phyloP scores from a whole-genome alignment of 257 asterid species.

The Solanum lycopersicoides region DNA sequence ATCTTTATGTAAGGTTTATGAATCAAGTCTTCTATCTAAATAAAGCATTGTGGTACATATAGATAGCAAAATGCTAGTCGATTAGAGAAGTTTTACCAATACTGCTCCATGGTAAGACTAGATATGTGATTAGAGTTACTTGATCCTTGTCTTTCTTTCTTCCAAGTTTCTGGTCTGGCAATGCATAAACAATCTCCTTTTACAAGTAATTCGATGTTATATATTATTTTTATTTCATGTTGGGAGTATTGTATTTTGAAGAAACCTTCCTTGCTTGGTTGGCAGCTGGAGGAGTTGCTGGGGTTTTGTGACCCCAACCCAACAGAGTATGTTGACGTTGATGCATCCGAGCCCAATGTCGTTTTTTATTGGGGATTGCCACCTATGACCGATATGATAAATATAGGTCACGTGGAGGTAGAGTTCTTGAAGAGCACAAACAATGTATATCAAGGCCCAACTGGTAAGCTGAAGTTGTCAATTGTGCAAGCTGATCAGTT shows the following conservation, averaged over 20 bases:
- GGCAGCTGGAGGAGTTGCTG: conserved; percentile 43
- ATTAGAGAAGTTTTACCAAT: background rate
- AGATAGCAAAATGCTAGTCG: background rate
- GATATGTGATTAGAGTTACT: background rate
- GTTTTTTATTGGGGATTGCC: conserved; percentile 48
- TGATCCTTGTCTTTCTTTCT: background rate
- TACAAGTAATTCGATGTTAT: background rate
- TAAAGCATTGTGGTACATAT: background rate
- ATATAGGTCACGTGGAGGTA: conserved; percentile 9
- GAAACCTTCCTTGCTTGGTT: background rate
- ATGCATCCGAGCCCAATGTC: conserved; percentile 18
- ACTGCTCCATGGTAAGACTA: background rate
- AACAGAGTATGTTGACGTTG: conserved; percentile 23
- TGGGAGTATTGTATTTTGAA: background rate
- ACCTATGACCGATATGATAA: conserved; percentile 8
- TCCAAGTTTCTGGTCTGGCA: background rate
- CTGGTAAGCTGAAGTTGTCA: conserved; percentile 22
- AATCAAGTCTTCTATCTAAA: background rate
- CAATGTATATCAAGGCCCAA: conserved; percentile 19
- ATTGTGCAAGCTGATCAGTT: conserved; percentile 26
- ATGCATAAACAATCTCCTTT: background rate
- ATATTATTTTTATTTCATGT: background rate
- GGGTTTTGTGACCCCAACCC: conserved; percentile 52
- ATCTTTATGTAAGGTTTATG: background rate
- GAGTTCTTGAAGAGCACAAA: conserved; percentile 18